Conservation (phyloP, 257 asterid genomes). For the Jacaranda copaia region DNA sequence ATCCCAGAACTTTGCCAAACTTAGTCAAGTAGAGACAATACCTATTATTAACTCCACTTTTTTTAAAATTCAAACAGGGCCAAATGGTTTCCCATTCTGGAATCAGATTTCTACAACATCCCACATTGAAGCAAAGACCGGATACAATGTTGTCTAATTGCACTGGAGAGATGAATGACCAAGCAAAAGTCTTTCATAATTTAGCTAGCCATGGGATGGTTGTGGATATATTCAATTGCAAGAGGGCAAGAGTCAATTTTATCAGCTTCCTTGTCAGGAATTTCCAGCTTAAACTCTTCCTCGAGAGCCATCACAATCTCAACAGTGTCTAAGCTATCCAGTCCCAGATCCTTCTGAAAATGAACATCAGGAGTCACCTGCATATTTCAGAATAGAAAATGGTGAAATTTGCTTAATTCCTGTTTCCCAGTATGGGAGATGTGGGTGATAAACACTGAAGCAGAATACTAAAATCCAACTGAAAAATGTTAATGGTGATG, state of each 20-base stretch:
- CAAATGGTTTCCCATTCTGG: slow-evolving; percentile 40
- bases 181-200: slow-evolving; percentile 11
- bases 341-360: slow-evolving; percentile 77
- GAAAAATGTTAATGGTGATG: not conserved
- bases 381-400: slow-evolving; percentile 23
- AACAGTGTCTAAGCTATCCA: slow-evolving; percentile 85
- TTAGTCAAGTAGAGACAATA: slow-evolving; percentile 16
- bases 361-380: slow-evolving; percentile 84
- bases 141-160: slow-evolving; percentile 34
- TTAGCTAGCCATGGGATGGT: slow-evolving; percentile 82
- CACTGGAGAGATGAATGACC: slow-evolving; percentile 32
- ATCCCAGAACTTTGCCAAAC: not conserved
- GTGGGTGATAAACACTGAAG: not conserved
- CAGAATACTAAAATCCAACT: slow-evolving; percentile 1
- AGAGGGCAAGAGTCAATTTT: slow-evolving; percentile 74
- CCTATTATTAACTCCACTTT: slow-evolving; percentile 17
- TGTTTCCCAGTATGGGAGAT: not conserved
- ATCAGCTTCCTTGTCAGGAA: slow-evolving; percentile 87
- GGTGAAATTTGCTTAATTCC: slow-evolving; percentile 4
- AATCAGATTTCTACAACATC: slow-evolving; percentile 42
- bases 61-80: slow-evolving; percentile 19
- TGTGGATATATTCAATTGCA: slow-evolving; percentile 71
- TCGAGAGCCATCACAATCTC: slow-evolving; percentile 88
- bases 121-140: slow-evolving; percentile 41
- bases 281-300: slow-evolving; percentile 89